Percentiles rank a stretch among this genome's conserved stretches.
These are phyloP conservation scores for Heterobasidion occidentale DNA, from an alignment of 1,284 basidiomycete species.

Conservation along the genomic window DNA sequence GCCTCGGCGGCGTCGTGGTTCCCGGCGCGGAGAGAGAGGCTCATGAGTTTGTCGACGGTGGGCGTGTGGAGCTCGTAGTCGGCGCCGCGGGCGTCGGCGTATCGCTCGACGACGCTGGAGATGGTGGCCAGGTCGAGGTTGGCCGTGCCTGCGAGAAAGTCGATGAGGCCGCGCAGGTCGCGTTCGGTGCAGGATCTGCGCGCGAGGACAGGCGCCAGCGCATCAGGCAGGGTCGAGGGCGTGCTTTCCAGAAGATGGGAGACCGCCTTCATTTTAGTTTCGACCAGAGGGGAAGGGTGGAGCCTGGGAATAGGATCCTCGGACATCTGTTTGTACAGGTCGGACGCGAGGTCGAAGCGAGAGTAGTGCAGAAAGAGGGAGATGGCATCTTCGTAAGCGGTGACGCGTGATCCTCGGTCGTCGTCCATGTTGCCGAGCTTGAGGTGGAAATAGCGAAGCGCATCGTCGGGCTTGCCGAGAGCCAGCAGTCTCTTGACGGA, in stretches of 20 bases:
- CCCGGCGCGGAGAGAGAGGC: slow-evolving; percentile 25
- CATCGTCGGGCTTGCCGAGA: neutral
- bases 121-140: slow-evolving; percentile 16
- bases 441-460: neutral
- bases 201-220: slow-evolving; percentile 20
- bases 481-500: neutral
- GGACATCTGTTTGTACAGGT: slow-evolving; percentile 34
- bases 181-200: slow-evolving; percentile 28
- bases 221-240: slow-evolving; percentile 16
- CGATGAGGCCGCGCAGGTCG: slow-evolving; percentile 30
- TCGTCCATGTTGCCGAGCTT: neutral
- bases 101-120: slow-evolving; percentile 27
- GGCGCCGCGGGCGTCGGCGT: slow-evolving; percentile 23
- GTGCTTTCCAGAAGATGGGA: slow-evolving; percentile 12
- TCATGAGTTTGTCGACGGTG: slow-evolving; percentile 29
- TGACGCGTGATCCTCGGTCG: slow-evolving; percentile 9
- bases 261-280: slow-evolving; percentile 32
- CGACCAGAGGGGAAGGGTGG: slow-evolving; percentile 20
- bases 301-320: slow-evolving; percentile 26
- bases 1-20: slow-evolving; percentile 23
- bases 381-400: slow-evolving; percentile 25
- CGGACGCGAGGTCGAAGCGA: slow-evolving; percentile 27
- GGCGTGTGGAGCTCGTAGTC: slow-evolving; percentile 23
- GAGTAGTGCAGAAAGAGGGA: slow-evolving; percentile 26
- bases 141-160: slow-evolving; percentile 20